phyloP scores from a whole-genome alignment of 768 basidiomycete genomes.

The Agaricus blazei region DNA sequence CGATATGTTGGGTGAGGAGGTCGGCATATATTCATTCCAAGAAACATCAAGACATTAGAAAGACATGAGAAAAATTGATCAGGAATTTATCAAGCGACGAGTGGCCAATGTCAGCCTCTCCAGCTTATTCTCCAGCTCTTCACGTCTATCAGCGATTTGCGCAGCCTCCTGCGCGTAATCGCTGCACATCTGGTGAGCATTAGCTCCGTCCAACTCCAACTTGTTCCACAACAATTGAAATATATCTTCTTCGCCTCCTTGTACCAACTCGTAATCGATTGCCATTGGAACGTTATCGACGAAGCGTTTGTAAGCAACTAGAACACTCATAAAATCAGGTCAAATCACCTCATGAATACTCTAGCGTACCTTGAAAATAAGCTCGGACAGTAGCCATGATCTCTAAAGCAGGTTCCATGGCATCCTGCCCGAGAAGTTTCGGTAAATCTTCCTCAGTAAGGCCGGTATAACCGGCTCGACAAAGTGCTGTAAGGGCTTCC shows the following conservation, averaged over 20 bases:
- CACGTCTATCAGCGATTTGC: conserved; percentile 36
- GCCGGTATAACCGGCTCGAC: conserved; percentile 32
- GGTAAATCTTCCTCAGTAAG: conserved; percentile 38
- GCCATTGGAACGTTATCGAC: conserved; percentile 51
- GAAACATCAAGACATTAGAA: conserved; percentile 12
- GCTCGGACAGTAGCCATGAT: conserved; percentile 73
- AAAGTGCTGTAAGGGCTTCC: conserved; percentile 31
- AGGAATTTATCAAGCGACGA: neutral
- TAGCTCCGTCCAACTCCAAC: conserved; percentile 45
- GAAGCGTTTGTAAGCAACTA: conserved; percentile 59
- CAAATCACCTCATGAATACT: neutral
- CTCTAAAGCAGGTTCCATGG: conserved; percentile 46
- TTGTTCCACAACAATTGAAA: conserved; percentile 39
- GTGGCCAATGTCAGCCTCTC: conserved; percentile 31
- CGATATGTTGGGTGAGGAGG: too few relatives aligned
- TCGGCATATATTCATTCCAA: neutral
- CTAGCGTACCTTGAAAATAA: conserved; percentile 62
- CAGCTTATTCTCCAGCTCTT: conserved; percentile 45
- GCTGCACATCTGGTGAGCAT: conserved; percentile 42
- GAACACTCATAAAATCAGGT: neutral
- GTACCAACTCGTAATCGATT: conserved; percentile 52
- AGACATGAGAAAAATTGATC: neutral
- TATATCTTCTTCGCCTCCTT: conserved; percentile 43
- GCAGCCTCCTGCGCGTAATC: conserved; percentile 49
- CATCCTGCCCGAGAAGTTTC: conserved; percentile 46